Conservation (phyloP, 768 basidiomycete genomes). For the Lactifluus subvellereus region DNA sequence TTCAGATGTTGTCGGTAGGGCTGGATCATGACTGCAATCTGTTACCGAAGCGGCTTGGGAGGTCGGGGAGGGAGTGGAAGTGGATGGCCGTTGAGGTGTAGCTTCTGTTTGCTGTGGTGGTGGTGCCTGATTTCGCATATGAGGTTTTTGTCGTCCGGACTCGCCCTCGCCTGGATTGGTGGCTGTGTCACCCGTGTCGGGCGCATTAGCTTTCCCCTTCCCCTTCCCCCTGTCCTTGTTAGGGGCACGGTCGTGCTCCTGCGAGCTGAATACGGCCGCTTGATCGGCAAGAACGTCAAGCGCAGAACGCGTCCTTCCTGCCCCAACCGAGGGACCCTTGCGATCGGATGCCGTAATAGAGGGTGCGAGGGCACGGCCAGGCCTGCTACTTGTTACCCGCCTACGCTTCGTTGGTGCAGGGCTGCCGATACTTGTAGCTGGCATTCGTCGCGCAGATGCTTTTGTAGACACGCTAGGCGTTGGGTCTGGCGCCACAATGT, state of each 20-base stretch:
- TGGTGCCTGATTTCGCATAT: background rate
- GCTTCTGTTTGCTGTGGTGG: background rate
- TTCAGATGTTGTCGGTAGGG: background rate
- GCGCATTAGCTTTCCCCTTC: constrained; percentile 16
- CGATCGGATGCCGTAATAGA: background rate
- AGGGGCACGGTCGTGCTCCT: constrained; percentile 27
- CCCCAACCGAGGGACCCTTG: constrained; percentile 5
- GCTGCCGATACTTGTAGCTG: constrained; percentile 29
- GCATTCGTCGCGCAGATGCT: constrained; percentile 28
- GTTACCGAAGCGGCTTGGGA: background rate
- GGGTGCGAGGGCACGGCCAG: constrained; percentile 5
- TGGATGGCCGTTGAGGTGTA: background rate
- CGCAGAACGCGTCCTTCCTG: constrained; percentile 31
- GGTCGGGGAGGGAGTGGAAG: background rate
- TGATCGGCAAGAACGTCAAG: constrained; percentile 73
- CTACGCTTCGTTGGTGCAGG: constrained; percentile 38
- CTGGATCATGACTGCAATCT: background rate
- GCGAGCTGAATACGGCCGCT: constrained; percentile 44
- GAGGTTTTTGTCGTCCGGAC: background rate
- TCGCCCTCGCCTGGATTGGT: background rate
- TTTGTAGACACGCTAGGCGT: constrained; percentile 8
- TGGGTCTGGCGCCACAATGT: constrained; percentile 23
- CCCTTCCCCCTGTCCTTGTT: constrained; percentile 22
- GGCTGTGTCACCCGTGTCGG: background rate
- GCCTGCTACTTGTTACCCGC: constrained; percentile 24